These are phyloP conservation scores for Sclerotinia borealis DNA, from an alignment of 2,329 filamentous ascomycete genomes.

Conservation along the genomic window DNA sequence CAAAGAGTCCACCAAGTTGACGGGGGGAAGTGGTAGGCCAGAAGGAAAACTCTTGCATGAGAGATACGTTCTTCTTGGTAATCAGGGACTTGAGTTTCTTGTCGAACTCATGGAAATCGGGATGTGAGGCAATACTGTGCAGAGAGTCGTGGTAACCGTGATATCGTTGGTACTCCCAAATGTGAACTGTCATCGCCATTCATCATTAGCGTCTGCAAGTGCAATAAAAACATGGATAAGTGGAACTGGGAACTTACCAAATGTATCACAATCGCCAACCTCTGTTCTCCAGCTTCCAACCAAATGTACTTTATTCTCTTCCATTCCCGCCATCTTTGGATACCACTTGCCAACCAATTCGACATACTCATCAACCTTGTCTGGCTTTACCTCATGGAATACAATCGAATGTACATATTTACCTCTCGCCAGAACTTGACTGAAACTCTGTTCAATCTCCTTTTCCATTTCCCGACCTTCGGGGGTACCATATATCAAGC, in stretches of 20 bases:
- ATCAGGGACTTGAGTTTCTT: slow-evolving; percentile 80
- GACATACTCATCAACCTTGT: slow-evolving; percentile 92
- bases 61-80: slow-evolving; percentile 73
- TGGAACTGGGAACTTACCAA: slow-evolving; percentile 56
- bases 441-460: slow-evolving; percentile 94
- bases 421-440: slow-evolving; percentile 85
- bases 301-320: slow-evolving; percentile 89
- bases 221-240: not conserved
- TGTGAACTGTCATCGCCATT: slow-evolving; percentile 66
- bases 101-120: slow-evolving; percentile 80
- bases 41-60: slow-evolving; percentile 99
- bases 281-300: slow-evolving; percentile 98
- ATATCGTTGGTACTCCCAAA: slow-evolving; percentile 99
- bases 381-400: slow-evolving; percentile 90
- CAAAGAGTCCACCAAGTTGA: slow-evolving; percentile 85
- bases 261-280: slow-evolving; percentile 94
- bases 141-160: slow-evolving; percentile 91
- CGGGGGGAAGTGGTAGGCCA: slow-evolving; percentile 94
- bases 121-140: slow-evolving; percentile 74
- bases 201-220: not conserved
- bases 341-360: slow-evolving; percentile 88
- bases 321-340: slow-evolving; percentile 74
- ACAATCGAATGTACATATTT: slow-evolving; percentile 99
- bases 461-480: slow-evolving; percentile 91
- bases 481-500: slow-evolving; percentile 93